Evolutionary conservation across 352 stramenopile genomes (phyloP).

Genomic region (Blastocystis sp.): DNA sequence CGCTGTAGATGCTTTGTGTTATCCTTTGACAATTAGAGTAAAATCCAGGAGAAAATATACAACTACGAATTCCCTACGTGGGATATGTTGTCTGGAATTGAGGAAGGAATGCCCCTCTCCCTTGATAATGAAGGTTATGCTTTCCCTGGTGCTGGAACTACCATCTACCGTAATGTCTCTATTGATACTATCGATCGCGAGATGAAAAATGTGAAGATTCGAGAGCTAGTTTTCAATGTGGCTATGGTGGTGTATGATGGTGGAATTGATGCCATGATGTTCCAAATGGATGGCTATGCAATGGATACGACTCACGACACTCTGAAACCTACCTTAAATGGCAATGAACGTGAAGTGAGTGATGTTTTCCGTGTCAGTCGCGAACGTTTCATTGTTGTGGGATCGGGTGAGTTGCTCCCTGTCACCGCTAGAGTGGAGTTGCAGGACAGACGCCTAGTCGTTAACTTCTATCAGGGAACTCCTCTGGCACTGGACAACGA

Average conservation of each 20-base stretch:
- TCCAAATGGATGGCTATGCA: conserved; percentile 40
- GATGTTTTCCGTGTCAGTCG: conserved; percentile 50
- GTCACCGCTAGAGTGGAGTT: background rate
- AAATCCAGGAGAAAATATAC: conserved; percentile 38
- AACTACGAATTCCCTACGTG: conserved; percentile 25
- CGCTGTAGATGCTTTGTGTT: background rate
- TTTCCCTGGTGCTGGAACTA: conserved; percentile 46
- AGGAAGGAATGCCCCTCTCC: background rate
- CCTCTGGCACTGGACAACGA: background rate
- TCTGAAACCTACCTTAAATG: background rate
- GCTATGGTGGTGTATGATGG: conserved; percentile 33
- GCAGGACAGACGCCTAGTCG: background rate
- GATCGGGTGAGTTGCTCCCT: conserved; percentile 10
- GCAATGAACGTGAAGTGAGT: background rate
- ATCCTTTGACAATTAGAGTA: background rate
- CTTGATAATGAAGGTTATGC: conserved; percentile 6
- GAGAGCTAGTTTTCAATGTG: conserved; percentile 37
- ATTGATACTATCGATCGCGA: background rate
- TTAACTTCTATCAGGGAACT: background rate
- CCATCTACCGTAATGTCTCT: conserved; percentile 45
- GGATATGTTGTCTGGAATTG: background rate
- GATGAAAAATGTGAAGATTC: conserved; percentile 47
- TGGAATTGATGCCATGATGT: background rate
- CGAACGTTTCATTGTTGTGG: conserved; percentile 49
- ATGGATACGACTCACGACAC: background rate